These are phyloP conservation scores for Globisporangium polare DNA, from an alignment of 352 stramenopile species.

Conservation along the genomic window DNA sequence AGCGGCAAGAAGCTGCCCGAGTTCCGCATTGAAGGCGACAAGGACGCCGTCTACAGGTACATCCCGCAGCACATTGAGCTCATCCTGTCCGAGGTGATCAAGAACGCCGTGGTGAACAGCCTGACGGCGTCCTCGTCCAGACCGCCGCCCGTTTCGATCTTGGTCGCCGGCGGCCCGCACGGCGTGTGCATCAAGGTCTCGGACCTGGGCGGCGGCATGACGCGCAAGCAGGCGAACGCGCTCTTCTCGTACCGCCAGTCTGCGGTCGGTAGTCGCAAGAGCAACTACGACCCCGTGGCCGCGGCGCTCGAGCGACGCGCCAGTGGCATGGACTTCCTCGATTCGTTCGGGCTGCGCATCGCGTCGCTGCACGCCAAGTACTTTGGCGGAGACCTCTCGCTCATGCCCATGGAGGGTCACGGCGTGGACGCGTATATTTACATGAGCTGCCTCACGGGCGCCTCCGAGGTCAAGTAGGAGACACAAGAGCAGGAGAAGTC, in stretches of 20 bases:
- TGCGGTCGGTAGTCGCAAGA: slow-evolving; percentile 12
- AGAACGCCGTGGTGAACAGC: slow-evolving; percentile 79
- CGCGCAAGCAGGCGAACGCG: slow-evolving; percentile 62
- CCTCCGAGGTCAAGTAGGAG: slow-evolving; percentile 65
- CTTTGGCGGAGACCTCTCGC: slow-evolving; percentile 97
- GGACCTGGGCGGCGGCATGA: slow-evolving; percentile 71
- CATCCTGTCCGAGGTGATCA: slow-evolving; percentile 78
- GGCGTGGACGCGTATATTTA: slow-evolving; percentile 95
- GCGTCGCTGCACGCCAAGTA: slow-evolving; percentile 95
- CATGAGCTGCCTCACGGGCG: slow-evolving; percentile 78
- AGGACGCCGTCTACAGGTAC: slow-evolving; percentile 66
- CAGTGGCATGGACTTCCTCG: slow-evolving; percentile 58
- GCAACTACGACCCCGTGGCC: slow-evolving; percentile 64
- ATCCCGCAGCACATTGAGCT: slow-evolving; percentile 81
- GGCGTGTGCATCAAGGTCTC: slow-evolving; percentile 83
- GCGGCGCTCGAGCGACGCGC: slow-evolving; percentile 65
- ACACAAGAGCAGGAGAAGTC: not conserved
- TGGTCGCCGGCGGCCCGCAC: slow-evolving; percentile 60
- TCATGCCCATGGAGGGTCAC: slow-evolving; percentile 99
- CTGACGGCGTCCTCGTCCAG: slow-evolving; percentile 26
- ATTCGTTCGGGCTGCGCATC: slow-evolving; percentile 90
- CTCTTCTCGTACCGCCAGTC: slow-evolving; percentile 62
- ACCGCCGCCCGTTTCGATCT: slow-evolving; percentile 52
- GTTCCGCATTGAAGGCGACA: slow-evolving; percentile 52
- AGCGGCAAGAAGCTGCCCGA: slow-evolving; percentile 41